Evolutionary conservation across 106 monocot genomes (phyloP).

Genomic region (Agapanthus africanus): DNA sequence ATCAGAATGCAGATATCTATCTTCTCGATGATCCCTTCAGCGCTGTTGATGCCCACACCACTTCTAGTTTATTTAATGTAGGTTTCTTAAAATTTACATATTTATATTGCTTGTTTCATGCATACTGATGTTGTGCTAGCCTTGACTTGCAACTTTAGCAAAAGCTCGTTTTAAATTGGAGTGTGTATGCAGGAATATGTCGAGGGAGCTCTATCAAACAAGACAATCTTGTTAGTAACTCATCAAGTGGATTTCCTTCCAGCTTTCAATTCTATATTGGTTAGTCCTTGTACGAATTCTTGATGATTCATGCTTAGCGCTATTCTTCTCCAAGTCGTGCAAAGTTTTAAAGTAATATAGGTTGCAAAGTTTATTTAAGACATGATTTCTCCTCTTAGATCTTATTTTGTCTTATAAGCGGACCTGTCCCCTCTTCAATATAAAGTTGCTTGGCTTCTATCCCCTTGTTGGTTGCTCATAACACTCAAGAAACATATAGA

Average conservation of each 20-base stretch:
- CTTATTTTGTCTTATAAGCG: too few relatives aligned
- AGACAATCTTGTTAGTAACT: conserved; percentile 86
- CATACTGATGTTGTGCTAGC: not conserved
- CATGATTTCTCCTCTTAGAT: too few relatives aligned
- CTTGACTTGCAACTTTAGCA: too few relatives aligned
- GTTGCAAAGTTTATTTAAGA: too few relatives aligned
- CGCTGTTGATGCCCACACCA: conserved; percentile 95
- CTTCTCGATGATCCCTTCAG: conserved; percentile 97
- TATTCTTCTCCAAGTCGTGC: too few relatives aligned
- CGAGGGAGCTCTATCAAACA: conserved; percentile 56
- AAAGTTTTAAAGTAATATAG: too few relatives aligned
- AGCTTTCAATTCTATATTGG: conserved; percentile 59
- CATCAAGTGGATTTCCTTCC: conserved; percentile 99
- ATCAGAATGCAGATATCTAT: conserved; percentile 90
- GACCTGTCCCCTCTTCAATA: too few relatives aligned
- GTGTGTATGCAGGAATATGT: conserved; percentile 71
- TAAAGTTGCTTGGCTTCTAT: too few relatives aligned
- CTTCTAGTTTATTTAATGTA: conserved; percentile 84
- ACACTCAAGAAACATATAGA: too few relatives aligned
- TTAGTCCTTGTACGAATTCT: conserved; percentile 6
- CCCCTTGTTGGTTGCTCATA: too few relatives aligned
- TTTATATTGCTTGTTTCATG: not conserved
- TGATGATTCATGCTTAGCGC: too few relatives aligned
- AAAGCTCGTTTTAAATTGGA: not conserved
- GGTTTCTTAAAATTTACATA: not conserved